phyloP scores from a whole-genome alignment of 257 asterid species.

The Scutellaria baicalensis region DNA sequence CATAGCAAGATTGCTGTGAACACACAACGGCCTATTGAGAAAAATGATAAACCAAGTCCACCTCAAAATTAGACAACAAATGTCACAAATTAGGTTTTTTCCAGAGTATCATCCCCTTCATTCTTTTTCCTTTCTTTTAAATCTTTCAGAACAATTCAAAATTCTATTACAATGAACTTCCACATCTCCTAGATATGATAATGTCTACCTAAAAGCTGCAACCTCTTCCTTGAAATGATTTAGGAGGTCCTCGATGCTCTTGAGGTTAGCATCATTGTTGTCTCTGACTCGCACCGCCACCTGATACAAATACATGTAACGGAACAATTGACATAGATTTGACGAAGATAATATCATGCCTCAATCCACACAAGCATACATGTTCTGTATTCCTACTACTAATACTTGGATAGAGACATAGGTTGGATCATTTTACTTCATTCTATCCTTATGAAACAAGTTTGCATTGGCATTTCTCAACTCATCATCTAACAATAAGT shows the following conservation, averaged over 20 bases:
- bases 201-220: slow-evolving; percentile 49
- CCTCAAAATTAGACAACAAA: background rate
- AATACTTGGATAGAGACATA: background rate
- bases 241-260: slow-evolving; percentile 56
- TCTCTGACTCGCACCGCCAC: slow-evolving; percentile 80
- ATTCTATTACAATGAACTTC: background rate
- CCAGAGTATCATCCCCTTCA: background rate
- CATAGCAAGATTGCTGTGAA: no score
- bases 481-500: no score
- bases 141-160: background rate
- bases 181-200: background rate
- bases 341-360: background rate
- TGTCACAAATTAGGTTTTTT: background rate
- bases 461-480: background rate
- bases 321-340: background rate
- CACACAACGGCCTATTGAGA: no score
- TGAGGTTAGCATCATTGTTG: slow-evolving; percentile 28
- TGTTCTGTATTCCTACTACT: no score
- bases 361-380: no score
- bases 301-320: slow-evolving; percentile 24
- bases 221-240: slow-evolving; percentile 45
- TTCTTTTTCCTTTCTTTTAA: background rate
- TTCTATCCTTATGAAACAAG: background rate
- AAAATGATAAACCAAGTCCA: no score
- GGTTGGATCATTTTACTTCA: no score